phyloP scores from a whole-genome alignment of 1,139 yeast species.

The Suhomyces kunorum region DNA sequence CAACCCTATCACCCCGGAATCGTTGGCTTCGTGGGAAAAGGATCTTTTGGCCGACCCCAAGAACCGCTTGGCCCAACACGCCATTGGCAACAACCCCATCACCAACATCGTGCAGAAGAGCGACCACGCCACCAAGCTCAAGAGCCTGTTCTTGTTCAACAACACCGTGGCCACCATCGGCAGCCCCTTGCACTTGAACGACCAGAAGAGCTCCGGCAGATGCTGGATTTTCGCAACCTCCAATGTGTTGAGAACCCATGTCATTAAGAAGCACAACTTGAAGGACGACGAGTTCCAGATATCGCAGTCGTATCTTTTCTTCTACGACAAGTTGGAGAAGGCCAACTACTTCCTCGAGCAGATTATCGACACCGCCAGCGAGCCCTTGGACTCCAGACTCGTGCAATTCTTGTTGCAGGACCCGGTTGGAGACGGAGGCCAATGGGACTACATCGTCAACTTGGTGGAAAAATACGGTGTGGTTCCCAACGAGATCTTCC shows the following conservation, averaged over 20 bases:
- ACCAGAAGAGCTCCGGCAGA: constrained; percentile 74
- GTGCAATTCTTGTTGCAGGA: constrained; percentile 60
- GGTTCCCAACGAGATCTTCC: constrained; percentile 70
- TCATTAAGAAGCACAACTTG: constrained; percentile 63
- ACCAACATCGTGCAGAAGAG: constrained; percentile 45
- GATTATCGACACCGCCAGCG: constrained; percentile 63
- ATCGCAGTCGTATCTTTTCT: constrained; percentile 71
- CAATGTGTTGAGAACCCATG: constrained; percentile 64
- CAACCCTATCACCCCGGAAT: constrained; percentile 11
- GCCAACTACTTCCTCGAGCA: constrained; percentile 78
- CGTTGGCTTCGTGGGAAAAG: constrained; percentile 46
- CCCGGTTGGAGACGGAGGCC: constrained; percentile 83
- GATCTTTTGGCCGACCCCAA: constrained; percentile 52
- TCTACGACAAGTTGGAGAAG: constrained; percentile 74
- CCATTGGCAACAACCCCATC: constrained; percentile 54
- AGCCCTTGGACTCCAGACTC: constrained; percentile 66
- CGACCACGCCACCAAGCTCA: constrained; percentile 21
- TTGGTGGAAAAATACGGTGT: constrained; percentile 75
- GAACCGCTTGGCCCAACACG: constrained; percentile 60
- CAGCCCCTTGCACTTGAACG: constrained; percentile 58
- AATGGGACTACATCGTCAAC: constrained; percentile 79
- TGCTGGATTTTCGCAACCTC: constrained; percentile 90
- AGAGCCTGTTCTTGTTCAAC: constrained; percentile 57
- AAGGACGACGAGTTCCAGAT: constrained; percentile 63
- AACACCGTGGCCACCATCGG: constrained; percentile 64